Base-by-base conservation (phyloP, 2,329 filamentous ascomycete species). In the Fusarium duplospermum region DNA sequence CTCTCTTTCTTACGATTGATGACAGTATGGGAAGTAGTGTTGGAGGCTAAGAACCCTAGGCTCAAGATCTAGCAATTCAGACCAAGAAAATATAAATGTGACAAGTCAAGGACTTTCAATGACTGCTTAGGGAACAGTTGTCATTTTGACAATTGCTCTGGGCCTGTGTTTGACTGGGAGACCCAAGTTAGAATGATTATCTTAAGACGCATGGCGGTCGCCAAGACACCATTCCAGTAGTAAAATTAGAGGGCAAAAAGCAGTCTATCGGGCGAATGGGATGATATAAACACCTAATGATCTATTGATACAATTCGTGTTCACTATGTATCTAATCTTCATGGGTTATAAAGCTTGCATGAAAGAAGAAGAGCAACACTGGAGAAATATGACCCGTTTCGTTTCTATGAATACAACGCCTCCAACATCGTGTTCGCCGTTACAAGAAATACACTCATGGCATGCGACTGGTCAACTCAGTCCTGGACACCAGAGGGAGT, bases 401-500 rank as follows among this genome's bases (percentile, higher is more conserved):
- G 47, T 52, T 29, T 29, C 16, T 13, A 52, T 52, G 6, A 29
- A 2, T 52, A 29, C 18, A 52, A 52, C 16, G 27, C 47, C 10
- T 52, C 24, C 47, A 52, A 29, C 3, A 29, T 52, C 47, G 24
- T 52, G 4, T 52, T 52, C 47, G 47, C 47, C 47, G 24, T n/a
- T 52, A 52, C 6, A 52, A 13, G 6, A 29, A n/a, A 29, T 52
- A 13, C 24, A n/a, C 24, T 5, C 5, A 29, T 52, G 47, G 10
- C 27, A 27, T 29, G 24, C 4, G 20, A 16, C 20, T 20, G 4
- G 20, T n/a, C 27, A n/a, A 56, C 31, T 62, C 78, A 81, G 68
- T 76, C 79, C 35, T 70, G 62, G 64, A 82, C 76, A 67, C 81
- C 74, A 35, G 82, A 60, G 33, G 83, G 72, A 35, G 80, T 76